Evolutionary conservation across 805 yeast genomes (phyloP), one percentile per base, ranked within the genome.

Genomic region (Candida sonorensis): DNA sequence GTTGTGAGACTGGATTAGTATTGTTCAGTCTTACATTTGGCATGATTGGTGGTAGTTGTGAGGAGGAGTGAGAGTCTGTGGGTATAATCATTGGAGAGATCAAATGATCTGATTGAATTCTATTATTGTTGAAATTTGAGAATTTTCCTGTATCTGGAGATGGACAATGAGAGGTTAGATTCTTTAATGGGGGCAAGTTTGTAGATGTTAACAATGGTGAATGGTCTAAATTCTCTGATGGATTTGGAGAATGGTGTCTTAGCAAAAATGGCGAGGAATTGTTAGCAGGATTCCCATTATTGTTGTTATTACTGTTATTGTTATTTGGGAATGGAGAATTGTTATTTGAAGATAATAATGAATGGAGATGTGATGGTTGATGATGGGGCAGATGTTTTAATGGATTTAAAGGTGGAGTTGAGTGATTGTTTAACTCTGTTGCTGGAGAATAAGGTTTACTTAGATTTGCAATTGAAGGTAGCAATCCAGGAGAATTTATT

Each of bases 401-500:
- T 17, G 52, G 44, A 13, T 46, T 43, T 12, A 49, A 38, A 5
- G 55, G 49, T 13, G 51, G 50, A 19, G 46, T 43, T 4, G 46
- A 33, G 29, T 42, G 40, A 22, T 37, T 38, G 19, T 46, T 49
- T 29, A 55, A 40, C 31, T 51, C 59, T 1, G 57, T 43, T 2
- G 61, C 50, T 5, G 61, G 61, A 4, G 59, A 50, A 26, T 31
- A 55, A 3, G 58, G 59, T 29, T 48, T 43, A 17, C 35, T 30
- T 17, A 49, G 33, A 26, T 40, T 36, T 20, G 53, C 44, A 21
- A 49, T 46, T 8, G 56, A 53, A 5, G 58, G 57, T 13, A 51
- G 31, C 16, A 31, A 17, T 26, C 40, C 26, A 29, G 45, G 29
- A 44, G 42, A 14, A 9, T 33, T 32, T 21, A 39, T 43, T n/a